phyloP scores from a whole-genome alignment of 2,329 filamentous ascomycete genomes.

The Fusarium hostae region DNA sequence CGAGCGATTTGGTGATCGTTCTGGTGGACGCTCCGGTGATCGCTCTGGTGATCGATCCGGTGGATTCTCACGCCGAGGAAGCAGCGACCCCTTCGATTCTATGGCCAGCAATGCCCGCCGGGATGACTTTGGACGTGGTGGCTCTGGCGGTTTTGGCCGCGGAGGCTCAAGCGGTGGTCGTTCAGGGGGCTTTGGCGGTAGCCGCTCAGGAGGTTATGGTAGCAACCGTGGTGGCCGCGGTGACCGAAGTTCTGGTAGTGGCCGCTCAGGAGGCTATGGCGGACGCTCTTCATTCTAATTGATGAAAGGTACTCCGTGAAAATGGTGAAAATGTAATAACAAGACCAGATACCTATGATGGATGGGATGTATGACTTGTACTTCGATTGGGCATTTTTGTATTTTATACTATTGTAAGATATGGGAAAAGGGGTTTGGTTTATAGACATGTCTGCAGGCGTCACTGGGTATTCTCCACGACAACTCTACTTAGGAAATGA shows the following conservation, averaged over 20 bases:
- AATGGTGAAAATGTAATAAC: constrained; percentile 35
- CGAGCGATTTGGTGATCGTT: neutral
- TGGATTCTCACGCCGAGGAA: neutral
- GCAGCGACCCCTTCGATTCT: constrained; percentile 39
- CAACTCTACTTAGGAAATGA: constrained; percentile 45
- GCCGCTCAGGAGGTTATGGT: neutral
- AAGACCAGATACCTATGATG: constrained; percentile 23
- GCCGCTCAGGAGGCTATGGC: constrained; percentile 23
- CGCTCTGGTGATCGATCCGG: neutral
- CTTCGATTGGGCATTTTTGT: constrained; percentile 42
- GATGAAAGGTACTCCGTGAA: neutral
- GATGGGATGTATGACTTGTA: constrained; percentile 42
- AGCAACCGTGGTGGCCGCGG: neutral
- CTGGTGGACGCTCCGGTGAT: neutral
- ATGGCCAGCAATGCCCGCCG: constrained; percentile 44
- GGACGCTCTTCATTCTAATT: constrained; percentile 21
- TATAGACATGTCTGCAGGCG: constrained; percentile 42
- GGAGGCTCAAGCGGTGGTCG: constrained; percentile 23
- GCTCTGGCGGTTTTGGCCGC: constrained; percentile 10
- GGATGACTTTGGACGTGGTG: constrained; percentile 33
- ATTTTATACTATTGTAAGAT: constrained; percentile 39
- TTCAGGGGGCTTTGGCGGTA: neutral
- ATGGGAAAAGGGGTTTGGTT: constrained; percentile 39
- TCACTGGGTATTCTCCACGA: constrained; percentile 37
- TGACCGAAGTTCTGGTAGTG: constrained; percentile 18